Conservation (phyloP, 345 rosid genomes). For the Sonneratia caseolaris region DNA sequence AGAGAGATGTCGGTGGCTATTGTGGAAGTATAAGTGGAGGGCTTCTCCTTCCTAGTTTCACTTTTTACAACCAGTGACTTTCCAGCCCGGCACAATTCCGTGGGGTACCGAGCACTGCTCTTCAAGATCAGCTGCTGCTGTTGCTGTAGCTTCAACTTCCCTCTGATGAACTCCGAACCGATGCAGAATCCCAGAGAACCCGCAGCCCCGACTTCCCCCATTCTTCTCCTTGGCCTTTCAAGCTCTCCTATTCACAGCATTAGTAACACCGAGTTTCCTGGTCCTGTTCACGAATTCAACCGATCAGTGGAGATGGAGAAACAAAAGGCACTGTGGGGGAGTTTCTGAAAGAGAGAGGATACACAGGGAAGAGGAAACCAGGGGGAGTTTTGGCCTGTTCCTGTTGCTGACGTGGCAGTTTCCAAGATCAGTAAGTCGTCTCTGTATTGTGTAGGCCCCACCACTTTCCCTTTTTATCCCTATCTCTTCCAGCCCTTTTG, state of each 20-base stretch:
- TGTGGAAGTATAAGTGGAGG: constrained; percentile 54
- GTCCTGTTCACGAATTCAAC: neutral
- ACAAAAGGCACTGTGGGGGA: neutral
- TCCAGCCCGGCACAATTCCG: neutral
- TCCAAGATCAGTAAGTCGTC: neutral
- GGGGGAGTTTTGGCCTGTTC: neutral
- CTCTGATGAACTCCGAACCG: neutral
- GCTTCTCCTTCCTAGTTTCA: constrained; percentile 25
- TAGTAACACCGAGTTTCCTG: neutral
- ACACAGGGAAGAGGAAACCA: neutral
- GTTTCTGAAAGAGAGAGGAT: neutral
- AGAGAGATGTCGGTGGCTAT: constrained; percentile 73
- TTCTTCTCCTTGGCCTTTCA: neutral
- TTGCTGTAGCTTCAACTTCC: neutral
- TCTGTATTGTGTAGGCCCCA: neutral
- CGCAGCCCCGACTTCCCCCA: neutral
- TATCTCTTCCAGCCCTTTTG: neutral
- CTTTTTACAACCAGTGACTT: constrained; percentile 11
- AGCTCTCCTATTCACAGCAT: neutral
- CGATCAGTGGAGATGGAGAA: neutral
- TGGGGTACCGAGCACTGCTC: neutral
- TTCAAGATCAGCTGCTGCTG: neutral
- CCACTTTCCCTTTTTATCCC: neutral
- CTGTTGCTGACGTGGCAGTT: constrained; percentile 4
- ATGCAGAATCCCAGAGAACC: neutral